Evolutionary conservation across 139 green algal species (phyloP), one percentile per base, ranked within the genome.

Genomic region (Chlamydomonas asymmetrica): DNA sequence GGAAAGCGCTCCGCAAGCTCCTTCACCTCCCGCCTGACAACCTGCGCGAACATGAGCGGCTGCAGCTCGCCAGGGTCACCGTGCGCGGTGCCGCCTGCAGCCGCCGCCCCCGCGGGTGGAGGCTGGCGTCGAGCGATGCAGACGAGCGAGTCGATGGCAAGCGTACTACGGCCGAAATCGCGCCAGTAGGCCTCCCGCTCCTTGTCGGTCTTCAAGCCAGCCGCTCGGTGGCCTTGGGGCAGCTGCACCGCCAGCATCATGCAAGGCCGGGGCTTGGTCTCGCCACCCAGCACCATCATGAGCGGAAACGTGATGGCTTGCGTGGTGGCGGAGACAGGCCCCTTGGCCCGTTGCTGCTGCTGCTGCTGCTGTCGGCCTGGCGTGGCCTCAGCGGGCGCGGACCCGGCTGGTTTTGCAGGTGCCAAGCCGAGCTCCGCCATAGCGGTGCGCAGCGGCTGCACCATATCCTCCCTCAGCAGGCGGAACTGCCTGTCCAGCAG

Each of bases 401-500:
- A 54, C 29, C 34, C 64, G 41, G 76, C 52, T 71, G 38, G 57
- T 50, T n/a, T 32, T 35, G 48, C 41, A 35, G 25, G 25, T 61
- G 59, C 40, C n/a, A 80, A 54, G 56, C 61, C 59, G 7, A 83
- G 43, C 5, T 43, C 63, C 5, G 25, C 22, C 32, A 88, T 63
- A 27, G 54, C 63, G 40, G 74, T 16, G 0, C 84, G 60, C 39
- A 89, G 75, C 18, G 74, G 73, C 22, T 48, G 66, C 54, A 85
- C 63, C 62, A 87, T 76, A 59, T 89, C 81, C 29, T 89, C 84
- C 2, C 84, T 31, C 43, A 87, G 75, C 62, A 89, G 75, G 25
- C 84, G 64, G 75, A 89, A 89, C 41, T 85, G 77, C 7, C 78
- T 60, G 77, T 89, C 84, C 50, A 89, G 75, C 38, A 84, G 64